Conservation (phyloP, 805 yeast species). For the Pichia ethanolica region DNA sequence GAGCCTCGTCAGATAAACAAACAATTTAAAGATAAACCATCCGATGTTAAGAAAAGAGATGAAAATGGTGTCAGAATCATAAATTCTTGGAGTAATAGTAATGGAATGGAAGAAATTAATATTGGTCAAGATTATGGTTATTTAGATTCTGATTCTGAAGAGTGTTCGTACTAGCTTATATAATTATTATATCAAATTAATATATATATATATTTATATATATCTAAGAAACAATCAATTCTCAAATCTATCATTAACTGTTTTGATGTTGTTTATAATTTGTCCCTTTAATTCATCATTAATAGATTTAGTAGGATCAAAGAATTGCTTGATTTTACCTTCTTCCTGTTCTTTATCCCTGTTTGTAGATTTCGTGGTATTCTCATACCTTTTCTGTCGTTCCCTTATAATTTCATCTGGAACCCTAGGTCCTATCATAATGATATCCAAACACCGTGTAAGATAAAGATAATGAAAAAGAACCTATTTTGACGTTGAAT, state of each 20-base stretch:
- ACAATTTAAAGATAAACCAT: too few relatives aligned
- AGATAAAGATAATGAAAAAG: too few relatives aligned
- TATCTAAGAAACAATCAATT: background rate
- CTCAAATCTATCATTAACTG: slow-evolving; percentile 17
- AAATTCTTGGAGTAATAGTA: slow-evolving; percentile 2
- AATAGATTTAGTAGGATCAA: slow-evolving; percentile 18
- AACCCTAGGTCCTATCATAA: too few relatives aligned
- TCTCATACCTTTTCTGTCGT: background rate
- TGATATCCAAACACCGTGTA: too few relatives aligned
- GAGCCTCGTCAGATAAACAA: too few relatives aligned
- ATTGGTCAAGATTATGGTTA: background rate
- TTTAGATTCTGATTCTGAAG: background rate
- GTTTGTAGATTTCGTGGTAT: background rate
- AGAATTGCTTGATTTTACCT: slow-evolving; percentile 13
- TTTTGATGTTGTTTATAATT: slow-evolving; percentile 16
- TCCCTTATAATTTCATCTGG: background rate
- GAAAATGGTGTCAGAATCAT: background rate
- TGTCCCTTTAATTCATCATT: slow-evolving; percentile 22
- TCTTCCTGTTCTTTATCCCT: background rate
- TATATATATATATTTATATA: background rate
- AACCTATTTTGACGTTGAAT: too few relatives aligned
- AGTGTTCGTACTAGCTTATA: background rate
- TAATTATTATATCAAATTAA: background rate
- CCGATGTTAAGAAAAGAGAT: too few relatives aligned
- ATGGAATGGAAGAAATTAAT: background rate